Conservation (phyloP, 1,284 basidiomycete species). For the Ganoderma sp. region DNA sequence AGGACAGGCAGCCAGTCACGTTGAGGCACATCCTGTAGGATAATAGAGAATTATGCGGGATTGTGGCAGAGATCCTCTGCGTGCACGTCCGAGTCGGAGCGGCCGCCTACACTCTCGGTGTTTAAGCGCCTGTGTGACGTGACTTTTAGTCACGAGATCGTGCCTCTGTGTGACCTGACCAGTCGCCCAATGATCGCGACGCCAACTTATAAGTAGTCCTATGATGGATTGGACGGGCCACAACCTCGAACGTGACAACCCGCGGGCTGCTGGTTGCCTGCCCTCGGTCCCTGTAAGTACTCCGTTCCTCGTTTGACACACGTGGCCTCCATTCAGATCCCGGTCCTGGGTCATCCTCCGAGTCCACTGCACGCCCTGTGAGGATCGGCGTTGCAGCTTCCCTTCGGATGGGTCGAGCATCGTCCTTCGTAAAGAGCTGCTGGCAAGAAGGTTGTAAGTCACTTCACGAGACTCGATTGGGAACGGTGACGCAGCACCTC, state of each 20-base stretch:
- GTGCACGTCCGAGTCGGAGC: background rate
- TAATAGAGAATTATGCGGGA: background rate
- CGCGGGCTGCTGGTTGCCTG: too few species aligned
- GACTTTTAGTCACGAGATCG: conserved; percentile 13
- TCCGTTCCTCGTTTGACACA: too few species aligned
- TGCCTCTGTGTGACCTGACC: background rate
- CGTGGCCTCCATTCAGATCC: too few species aligned
- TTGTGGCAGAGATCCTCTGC: background rate
- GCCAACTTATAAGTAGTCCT: too few species aligned
- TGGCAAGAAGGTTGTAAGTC: background rate
- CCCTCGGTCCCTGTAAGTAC: too few species aligned
- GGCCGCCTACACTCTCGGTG: too few species aligned
- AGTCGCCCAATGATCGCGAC: too few species aligned
- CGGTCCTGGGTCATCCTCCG: conserved; percentile 38
- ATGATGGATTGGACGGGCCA: too few species aligned
- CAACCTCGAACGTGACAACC: too few species aligned
- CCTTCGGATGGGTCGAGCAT: background rate
- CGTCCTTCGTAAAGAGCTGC: conserved; percentile 6
- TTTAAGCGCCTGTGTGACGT: background rate
- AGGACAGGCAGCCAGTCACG: background rate
- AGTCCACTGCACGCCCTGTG: conserved; percentile 40
- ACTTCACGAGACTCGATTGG: background rate
- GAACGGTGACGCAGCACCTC: background rate
- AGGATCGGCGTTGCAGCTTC: conserved; percentile 39
- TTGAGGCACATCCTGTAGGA: background rate